phyloP scores from a whole-genome alignment of 352 stramenopile genomes.

The Pythium insidiosum region DNA sequence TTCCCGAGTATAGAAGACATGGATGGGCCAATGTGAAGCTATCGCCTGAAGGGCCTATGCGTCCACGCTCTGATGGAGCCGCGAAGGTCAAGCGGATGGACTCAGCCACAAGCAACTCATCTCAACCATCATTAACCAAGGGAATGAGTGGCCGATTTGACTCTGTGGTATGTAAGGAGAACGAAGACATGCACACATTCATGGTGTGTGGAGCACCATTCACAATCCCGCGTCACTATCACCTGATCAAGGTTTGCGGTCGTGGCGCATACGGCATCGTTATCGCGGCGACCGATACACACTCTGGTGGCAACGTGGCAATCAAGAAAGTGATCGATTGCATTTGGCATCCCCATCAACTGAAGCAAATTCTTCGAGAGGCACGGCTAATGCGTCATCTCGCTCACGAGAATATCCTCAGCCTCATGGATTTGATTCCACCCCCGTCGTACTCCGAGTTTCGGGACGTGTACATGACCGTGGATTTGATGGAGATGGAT shows the following conservation, averaged over 20 bases:
- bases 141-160: conserved; percentile 18
- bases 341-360: conserved; percentile 84
- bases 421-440: conserved; percentile 77
- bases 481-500: conserved; percentile 92
- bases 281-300: conserved; percentile 78
- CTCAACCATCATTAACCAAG: conserved; percentile 3
- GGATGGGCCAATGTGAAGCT: conserved; percentile 79
- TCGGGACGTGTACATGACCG: conserved; percentile 86
- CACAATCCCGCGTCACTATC: conserved; percentile 78
- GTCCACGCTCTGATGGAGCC: conserved; percentile 45
- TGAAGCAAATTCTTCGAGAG: conserved; percentile 87
- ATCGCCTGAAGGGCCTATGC: conserved; percentile 42
- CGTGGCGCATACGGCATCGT: conserved; percentile 86
- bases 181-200: conserved; percentile 84
- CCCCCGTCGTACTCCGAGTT: conserved; percentile 81
- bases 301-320: conserved; percentile 76
- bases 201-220: conserved; percentile 87
- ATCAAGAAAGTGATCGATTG: conserved; percentile 91
- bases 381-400: conserved; percentile 80
- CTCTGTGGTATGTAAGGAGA: conserved; percentile 76
- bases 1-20: conserved; percentile 52
- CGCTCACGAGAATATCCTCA: conserved; percentile 80
- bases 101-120: conserved; percentile 28
- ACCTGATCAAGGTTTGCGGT: conserved; percentile 85
- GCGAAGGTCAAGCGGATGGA: conserved; percentile 28